Evolutionary conservation across 345 rosid genomes (phyloP).

Genomic region (Raphanus sativus): DNA sequence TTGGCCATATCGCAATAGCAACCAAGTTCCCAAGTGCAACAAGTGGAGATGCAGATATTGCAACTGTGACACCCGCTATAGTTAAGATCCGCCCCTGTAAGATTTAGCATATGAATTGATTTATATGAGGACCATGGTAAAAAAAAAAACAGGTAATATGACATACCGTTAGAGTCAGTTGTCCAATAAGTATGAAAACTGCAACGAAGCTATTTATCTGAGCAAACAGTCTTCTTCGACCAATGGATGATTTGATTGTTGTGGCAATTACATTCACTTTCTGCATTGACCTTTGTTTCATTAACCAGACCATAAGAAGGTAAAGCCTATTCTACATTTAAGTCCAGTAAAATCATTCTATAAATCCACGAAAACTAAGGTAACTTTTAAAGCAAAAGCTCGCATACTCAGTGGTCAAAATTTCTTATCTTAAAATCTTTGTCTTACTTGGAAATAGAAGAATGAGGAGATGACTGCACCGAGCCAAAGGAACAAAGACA

Average conservation of each 20-base stretch:
- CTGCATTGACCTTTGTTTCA: constrained; percentile 45
- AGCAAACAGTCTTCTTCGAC: constrained; percentile 79
- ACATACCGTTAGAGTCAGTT: constrained; percentile 79
- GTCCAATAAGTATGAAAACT: constrained; percentile 86
- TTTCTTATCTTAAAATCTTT: not conserved
- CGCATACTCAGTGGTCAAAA: not conserved
- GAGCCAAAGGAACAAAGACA: constrained; percentile 89
- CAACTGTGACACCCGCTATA: constrained; percentile 69
- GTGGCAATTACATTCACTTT: constrained; percentile 84
- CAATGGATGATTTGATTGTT: constrained; percentile 72
- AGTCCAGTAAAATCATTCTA: no score
- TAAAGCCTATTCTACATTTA: not conserved
- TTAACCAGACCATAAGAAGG: not conserved
- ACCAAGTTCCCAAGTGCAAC: constrained; percentile 69
- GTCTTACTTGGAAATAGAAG: constrained; percentile 89
- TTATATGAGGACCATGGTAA: not conserved
- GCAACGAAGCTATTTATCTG: constrained; percentile 96
- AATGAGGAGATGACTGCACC: constrained; percentile 93
- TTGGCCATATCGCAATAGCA: constrained; percentile 84
- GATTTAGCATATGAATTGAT: constrained; percentile 1
- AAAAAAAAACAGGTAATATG: not conserved
- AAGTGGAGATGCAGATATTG: constrained; percentile 79
- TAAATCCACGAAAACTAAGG: no score
- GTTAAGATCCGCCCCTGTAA: constrained; percentile 83
- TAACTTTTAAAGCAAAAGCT: no score